phyloP scores from a whole-genome alignment of 495 filamentous ascomycete genomes.

The Lasiosphaeria hispida region DNA sequence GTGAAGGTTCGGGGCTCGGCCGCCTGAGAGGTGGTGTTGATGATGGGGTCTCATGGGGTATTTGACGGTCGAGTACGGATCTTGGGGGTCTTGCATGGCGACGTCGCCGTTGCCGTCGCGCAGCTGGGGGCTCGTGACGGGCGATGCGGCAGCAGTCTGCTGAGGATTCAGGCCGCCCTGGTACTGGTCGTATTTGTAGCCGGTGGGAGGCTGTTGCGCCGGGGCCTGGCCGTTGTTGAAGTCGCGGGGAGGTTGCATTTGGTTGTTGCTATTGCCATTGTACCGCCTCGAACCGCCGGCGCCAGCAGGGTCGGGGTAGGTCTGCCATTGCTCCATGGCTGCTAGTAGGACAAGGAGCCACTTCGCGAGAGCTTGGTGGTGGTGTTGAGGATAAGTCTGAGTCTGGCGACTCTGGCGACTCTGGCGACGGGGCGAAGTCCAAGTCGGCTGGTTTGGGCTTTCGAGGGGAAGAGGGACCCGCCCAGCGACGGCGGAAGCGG shows the following conservation, averaged over 20 bases:
- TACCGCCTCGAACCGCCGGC: conserved; percentile 48
- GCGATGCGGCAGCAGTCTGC: conserved; percentile 61
- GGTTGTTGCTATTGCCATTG: conserved; percentile 46
- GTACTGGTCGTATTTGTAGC: conserved; percentile 74
- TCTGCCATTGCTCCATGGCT: conserved; percentile 60
- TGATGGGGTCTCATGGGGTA: conserved; percentile 73
- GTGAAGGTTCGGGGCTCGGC: conserved; percentile 49
- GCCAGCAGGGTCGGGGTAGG: conserved; percentile 45
- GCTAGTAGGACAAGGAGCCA: conserved; percentile 22
- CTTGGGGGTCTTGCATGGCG: conserved; percentile 83
- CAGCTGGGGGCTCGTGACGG: conserved; percentile 61
- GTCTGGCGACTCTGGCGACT: conserved; percentile 24
- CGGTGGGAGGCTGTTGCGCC: conserved; percentile 51
- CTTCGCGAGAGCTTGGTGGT: conserved; percentile 7
- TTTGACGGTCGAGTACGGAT: conserved; percentile 65
- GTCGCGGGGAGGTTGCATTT: conserved; percentile 43
- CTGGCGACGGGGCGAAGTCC: conserved; percentile 6
- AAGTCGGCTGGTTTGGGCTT: conserved; percentile 16
- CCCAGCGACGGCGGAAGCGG: conserved; percentile 9
- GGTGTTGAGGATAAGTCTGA: neutral
- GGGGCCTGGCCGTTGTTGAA: conserved; percentile 34
- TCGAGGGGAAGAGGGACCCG: conserved; percentile 17
- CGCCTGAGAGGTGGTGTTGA: conserved; percentile 53
- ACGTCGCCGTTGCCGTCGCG: conserved; percentile 80
- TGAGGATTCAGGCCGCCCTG: conserved; percentile 54